Evolutionary conservation across 1,284 basidiomycete genomes (phyloP).

Genomic region (Malassezia globosa): DNA sequence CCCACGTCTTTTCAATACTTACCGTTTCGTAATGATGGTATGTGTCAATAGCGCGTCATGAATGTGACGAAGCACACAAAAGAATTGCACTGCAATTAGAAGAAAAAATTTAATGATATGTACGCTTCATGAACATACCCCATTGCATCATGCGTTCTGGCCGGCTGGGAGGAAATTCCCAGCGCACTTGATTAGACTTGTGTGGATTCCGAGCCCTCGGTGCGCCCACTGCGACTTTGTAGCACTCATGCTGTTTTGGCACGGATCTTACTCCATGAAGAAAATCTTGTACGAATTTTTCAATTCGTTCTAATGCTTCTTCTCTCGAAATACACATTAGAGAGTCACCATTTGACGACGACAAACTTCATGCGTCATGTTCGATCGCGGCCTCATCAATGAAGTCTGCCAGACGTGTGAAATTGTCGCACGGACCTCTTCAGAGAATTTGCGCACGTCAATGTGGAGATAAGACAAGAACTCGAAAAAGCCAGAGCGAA

Average conservation of each 20-base stretch:
- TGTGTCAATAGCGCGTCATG: conserved; percentile 17
- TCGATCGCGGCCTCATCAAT: neutral
- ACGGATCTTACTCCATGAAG: neutral
- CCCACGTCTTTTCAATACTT: neutral
- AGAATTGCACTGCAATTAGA: conserved; percentile 2
- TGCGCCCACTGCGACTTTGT: neutral
- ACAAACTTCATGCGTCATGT: too few species aligned
- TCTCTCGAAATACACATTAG: neutral
- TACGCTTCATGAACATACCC: conserved; percentile 15
- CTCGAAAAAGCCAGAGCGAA: too few species aligned
- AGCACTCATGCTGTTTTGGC: neutral
- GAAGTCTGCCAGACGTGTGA: too few species aligned
- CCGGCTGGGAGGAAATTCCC: conserved; percentile 10
- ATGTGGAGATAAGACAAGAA: too few species aligned
- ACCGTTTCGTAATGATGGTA: conserved; percentile 25
- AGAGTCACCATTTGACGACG: too few species aligned
- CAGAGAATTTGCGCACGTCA: conserved; percentile 1
- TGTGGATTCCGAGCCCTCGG: neutral
- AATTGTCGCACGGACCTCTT: conserved; percentile 2
- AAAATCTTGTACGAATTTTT: conserved; percentile 3
- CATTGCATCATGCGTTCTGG: conserved; percentile 4
- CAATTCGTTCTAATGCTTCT: neutral
- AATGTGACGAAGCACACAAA: conserved; percentile 22
- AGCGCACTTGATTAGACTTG: neutral
- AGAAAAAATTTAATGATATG: too few species aligned